Evolutionary conservation across 2,329 filamentous ascomycete genomes (phyloP).

Genomic region (Blastomyces emzantsi): DNA sequence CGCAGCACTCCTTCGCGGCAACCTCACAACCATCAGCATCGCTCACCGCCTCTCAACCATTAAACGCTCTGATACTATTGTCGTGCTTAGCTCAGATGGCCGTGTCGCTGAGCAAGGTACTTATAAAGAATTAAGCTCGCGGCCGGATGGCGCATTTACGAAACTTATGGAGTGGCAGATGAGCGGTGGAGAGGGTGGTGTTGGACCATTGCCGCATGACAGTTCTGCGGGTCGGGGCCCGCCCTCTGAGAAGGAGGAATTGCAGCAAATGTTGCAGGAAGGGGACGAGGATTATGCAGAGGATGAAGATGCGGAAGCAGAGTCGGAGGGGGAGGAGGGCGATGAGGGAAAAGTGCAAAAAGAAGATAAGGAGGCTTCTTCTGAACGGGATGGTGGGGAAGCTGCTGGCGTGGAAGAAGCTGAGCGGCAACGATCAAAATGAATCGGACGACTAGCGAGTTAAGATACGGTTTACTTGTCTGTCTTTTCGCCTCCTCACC

Average conservation of each 20-base stretch:
- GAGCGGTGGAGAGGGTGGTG: conserved; percentile 60
- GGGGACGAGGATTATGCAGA: conserved; percentile 26
- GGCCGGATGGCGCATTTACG: conserved; percentile 74
- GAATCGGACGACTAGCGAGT: background rate
- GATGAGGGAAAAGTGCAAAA: conserved; percentile 2
- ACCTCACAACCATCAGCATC: conserved; percentile 95
- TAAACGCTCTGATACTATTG: conserved; percentile 88
- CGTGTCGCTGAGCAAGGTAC: conserved; percentile 84
- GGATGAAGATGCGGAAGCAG: conserved; percentile 25
- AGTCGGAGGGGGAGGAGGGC: conserved; percentile 10
- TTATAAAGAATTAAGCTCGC: conserved; percentile 64
- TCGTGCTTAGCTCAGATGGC: conserved; percentile 79
- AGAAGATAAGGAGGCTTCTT: background rate
- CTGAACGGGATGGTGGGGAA: background rate
- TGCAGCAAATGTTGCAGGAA: conserved; percentile 37
- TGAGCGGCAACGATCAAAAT: background rate
- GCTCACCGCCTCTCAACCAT: conserved; percentile 94
- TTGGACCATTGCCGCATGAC: conserved; percentile 4
- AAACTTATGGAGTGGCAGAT: conserved; percentile 99
- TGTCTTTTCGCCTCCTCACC: background rate
- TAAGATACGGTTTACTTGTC: background rate
- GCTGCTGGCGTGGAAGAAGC: background rate
- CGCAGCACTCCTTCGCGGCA: conserved; percentile 66
- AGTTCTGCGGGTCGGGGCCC: conserved; percentile 23
- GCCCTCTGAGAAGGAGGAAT: conserved; percentile 43